Base-by-base conservation (phyloP, 2,329 filamentous ascomycete species). In the Lasiodiplodia sp. region DNA sequence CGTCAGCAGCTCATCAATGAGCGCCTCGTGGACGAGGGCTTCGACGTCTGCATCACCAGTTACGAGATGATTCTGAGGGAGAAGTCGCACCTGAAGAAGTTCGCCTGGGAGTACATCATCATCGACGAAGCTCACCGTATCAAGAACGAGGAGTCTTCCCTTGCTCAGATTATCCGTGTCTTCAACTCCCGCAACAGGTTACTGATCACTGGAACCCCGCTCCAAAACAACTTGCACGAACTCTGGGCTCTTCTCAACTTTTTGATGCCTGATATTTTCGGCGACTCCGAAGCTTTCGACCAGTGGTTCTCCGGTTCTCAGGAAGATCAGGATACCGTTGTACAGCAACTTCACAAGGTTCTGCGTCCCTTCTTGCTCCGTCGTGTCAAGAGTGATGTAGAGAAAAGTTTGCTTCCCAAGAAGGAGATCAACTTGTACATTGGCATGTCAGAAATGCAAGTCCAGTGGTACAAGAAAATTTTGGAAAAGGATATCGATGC, bases 21-120 rank as follows among this genome's bases (percentile, higher is more conserved):
- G 18, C 92, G 93, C 4, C 86, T 99, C n/a, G 86, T 96, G 21
- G 92, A 96, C 69, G 94, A 97, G 79, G 93, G 97, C 72, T 99
- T 99, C 74, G 96, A 99, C 75, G 95, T 98, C 21, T 97, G 95
- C 82, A 92, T 99, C 78, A 99, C 96, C 16, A 97, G 94, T 79
- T 99, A 99, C 82, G 96, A 99, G 80, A 98, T 99, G 95, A 94
- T 99, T 69, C 86, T 99, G 14, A 89, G 96, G 69, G 96, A 99
- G 78, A 98, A 99, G 83, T 86, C 92, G 1, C 93, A 97, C 73
- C 81, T 99, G 73, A 97, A 96, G 83, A 98, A 98, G 80, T 97
- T 99, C 79, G 94, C 96, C 0, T 99, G 96, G 96, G 95, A 99
- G 79, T 99, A 99, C 81, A 99, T 99, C 80, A 97, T 99, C 73